These are phyloP conservation scores for Penicillium sp. DNA, from an alignment of 2,329 filamentous ascomycete species.

Conservation along the genomic window DNA sequence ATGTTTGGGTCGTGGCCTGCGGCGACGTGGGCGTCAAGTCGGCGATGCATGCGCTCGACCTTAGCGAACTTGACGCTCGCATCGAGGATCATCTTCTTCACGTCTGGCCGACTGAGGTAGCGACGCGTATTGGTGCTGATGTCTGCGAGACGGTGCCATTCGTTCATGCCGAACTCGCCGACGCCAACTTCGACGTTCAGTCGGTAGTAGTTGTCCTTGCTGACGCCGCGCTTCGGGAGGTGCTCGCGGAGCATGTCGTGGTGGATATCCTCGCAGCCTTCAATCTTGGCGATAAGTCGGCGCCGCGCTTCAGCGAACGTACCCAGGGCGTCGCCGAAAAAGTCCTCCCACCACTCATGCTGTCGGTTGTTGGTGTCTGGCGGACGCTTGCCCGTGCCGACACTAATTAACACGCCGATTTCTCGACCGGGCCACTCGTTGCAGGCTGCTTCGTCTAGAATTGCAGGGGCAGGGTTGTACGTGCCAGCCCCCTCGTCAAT, in stretches of 20 bases:
- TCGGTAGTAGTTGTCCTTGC: conserved; percentile 88
- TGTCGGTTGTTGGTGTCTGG: conserved; percentile 70
- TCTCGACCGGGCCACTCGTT: conserved; percentile 97
- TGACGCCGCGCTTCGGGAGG: conserved; percentile 76
- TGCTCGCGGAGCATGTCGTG: conserved; percentile 82
- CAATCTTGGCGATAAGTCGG: conserved; percentile 86
- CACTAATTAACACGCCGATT: conserved; percentile 86
- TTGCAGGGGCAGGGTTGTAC: conserved; percentile 86
- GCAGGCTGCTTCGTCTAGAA: conserved; percentile 85
- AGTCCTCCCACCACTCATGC: conserved; percentile 91
- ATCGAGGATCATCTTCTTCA: conserved; percentile 77
- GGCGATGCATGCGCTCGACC: conserved; percentile 75
- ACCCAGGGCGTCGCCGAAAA: conserved; percentile 71
- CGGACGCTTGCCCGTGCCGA: conserved; percentile 89
- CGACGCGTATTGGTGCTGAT: conserved; percentile 90
- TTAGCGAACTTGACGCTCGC: conserved; percentile 82
- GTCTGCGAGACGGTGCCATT: conserved; percentile 91
- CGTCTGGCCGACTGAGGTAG: conserved; percentile 75
- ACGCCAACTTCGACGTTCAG: conserved; percentile 97
- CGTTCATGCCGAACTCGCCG: conserved; percentile 98
- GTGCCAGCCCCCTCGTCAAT: conserved; percentile 90
- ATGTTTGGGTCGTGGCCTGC: conserved; percentile 35
- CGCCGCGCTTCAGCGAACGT: conserved; percentile 90
- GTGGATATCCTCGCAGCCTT: conserved; percentile 91
- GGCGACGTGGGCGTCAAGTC: conserved; percentile 61